A percentile compares a stretch with the other conserved stretches of the same genome.
phyloP scores from a whole-genome alignment of 305 asterid species.

The Stenogyne calaminthoides region DNA sequence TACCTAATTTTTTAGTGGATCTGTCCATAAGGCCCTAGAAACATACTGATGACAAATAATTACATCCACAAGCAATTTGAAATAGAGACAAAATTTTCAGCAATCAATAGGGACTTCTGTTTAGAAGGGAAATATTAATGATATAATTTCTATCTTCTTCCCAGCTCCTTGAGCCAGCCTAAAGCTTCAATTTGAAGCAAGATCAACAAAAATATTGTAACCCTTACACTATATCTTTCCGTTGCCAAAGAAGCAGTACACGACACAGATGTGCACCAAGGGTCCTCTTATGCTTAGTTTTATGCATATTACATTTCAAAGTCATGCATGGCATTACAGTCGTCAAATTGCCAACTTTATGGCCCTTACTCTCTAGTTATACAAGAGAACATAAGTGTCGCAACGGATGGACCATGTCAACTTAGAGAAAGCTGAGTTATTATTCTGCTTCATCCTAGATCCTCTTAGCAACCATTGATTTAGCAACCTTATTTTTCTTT shows the following conservation, averaged over 20 bases:
- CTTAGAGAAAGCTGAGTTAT: constrained; percentile 21
- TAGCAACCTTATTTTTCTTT: background rate
- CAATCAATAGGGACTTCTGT: background rate
- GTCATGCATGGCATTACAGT: background rate
- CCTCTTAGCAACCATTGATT: constrained; percentile 8
- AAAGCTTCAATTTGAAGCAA: constrained; percentile 13
- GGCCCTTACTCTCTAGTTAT: background rate
- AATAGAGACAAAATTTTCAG: constrained; percentile 6
- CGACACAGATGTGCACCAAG: background rate
- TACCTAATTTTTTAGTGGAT: background rate
- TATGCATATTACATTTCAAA: constrained; percentile 6
- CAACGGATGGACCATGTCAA: constrained; percentile 10
- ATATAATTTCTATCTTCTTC: background rate
- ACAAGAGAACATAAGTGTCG: background rate
- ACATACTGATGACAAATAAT: background rate
- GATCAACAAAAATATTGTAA: background rate
- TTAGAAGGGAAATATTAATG: background rate
- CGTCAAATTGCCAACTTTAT: constrained; percentile 5
- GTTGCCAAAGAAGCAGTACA: constrained; percentile 13
- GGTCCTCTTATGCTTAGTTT: background rate
- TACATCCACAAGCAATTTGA: background rate
- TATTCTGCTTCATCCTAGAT: constrained; percentile 15
- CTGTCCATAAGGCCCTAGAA: background rate
- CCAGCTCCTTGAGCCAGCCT: constrained; percentile 6
- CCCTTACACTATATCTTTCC: constrained; percentile 7